Percentiles rank a stretch among this genome's conserved stretches.
Conservation (phyloP, 2,329 filamentous ascomycete species). For the Venturiaceae sp. region DNA sequence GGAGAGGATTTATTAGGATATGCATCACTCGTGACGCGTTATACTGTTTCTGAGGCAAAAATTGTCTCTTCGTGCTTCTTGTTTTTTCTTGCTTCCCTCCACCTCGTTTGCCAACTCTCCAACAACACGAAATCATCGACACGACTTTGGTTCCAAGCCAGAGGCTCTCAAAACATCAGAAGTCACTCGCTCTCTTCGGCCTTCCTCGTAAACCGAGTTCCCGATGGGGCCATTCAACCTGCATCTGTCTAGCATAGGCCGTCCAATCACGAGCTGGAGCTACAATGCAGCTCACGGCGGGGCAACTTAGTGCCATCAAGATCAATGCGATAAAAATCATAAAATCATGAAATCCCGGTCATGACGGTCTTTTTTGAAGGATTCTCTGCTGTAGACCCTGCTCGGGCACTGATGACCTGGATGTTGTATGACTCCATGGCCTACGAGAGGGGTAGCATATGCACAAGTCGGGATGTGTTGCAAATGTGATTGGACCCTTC, state of each 20-base stretch:
- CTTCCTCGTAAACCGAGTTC: neutral
- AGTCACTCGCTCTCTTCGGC: neutral
- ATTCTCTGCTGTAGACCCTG: neutral
- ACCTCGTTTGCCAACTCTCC: too few species aligned
- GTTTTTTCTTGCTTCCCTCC: too few species aligned
- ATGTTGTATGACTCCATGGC: neutral
- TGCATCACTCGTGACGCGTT: too few species aligned
- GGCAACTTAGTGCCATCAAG: neutral
- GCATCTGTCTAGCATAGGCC: neutral
- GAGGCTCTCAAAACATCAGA: too few species aligned
- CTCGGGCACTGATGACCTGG: neutral
- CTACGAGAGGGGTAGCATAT: neutral
- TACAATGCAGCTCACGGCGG: neutral
- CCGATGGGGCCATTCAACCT: neutral
- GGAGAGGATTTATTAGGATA: too few species aligned
- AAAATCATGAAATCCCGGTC: neutral
- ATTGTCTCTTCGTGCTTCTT: too few species aligned
- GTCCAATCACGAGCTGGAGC: neutral
- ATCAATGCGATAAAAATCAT: neutral
- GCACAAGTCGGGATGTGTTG: neutral
- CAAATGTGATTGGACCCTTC: neutral
- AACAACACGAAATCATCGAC: too few species aligned
- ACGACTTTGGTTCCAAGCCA: too few species aligned
- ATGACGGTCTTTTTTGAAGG: neutral
- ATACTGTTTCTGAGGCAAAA: too few species aligned